Evolutionary conservation across 345 rosid species (phyloP), one percentile per base, ranked within the genome.

Genomic region (Conringia planisiliqua): DNA sequence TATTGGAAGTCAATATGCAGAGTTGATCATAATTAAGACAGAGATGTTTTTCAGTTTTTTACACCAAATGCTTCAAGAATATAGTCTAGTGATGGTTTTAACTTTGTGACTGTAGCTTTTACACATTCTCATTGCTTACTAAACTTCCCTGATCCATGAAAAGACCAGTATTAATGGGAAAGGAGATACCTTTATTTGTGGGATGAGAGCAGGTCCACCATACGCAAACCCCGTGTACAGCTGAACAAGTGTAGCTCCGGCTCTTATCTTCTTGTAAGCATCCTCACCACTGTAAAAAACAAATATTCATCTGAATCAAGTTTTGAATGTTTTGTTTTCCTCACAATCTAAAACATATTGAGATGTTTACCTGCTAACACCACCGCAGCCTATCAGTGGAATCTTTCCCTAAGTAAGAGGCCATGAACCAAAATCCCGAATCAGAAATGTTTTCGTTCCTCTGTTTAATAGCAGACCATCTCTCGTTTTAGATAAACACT

Each of bases 201-300:
- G 99, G 79, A 95, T 92, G 57, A 92, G 86, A 42, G 99, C 99
- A 4, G 99, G 99, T 64, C 99, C 97, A 3, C 92, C 99, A 71
- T 92, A 95, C 0, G 98, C 97, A 80, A 95, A 95, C 54, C 85
- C 91, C 0, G 99, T 88, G 74, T 95, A 95, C 65, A 95, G 90
- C 86, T 95, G 99, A 79, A 92, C 91, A 72, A 95, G 99, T 35
- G 92, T 90, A 58, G 98, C 99, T 71, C 98, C 99, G 5, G 96
- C 90, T 81, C 99, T 85, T 60, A 95, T 83, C 82, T 90, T 95
- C 73, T 85, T 83, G 86, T 90, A 95, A 70, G 99, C 99, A 74
- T 95, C 99, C 80, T 92, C 97, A 56, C 99, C 98, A 80, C 99
- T 95, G 80, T n/a, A 73, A 79, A 77, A 17, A 9, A 50, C 40